phyloP scores from a whole-genome alignment of 345 rosid species.

The thale cress (Arabidopsis thaliana) region DNA sequence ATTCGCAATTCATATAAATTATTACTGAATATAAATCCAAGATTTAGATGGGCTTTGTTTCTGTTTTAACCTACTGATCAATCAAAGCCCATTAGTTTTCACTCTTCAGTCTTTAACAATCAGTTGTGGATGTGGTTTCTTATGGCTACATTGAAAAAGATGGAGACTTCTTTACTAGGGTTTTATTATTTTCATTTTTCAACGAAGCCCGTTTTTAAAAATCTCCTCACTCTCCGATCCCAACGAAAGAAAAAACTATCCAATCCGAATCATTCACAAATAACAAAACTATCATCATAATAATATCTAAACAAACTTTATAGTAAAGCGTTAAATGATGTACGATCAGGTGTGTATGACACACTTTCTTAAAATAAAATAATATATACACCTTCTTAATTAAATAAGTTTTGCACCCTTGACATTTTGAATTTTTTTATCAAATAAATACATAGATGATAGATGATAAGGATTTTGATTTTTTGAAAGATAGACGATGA shows the following conservation, averaged over 20 bases:
- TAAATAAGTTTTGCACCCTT: no score
- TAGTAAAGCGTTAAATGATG: neutral
- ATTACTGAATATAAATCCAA: neutral
- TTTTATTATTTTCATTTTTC: no score
- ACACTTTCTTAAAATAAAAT: neutral
- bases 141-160: no score
- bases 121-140: neutral
- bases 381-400: no score
- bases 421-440: neutral
- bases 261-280: no score
- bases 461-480: neutral
- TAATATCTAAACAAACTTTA: neutral
- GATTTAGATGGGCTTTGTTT: slow-evolving; percentile 12
- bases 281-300: no score
- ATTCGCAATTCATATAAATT: neutral
- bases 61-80: neutral
- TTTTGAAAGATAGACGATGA: neutral
- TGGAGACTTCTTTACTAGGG: no score
- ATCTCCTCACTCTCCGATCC: no score
- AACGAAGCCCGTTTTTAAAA: no score
- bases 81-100: neutral
- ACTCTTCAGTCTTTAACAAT: neutral
- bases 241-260: no score
- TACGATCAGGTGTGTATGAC: neutral
- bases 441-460: neutral